phyloP scores from a whole-genome alignment of 2,329 filamentous ascomycete species.

The Alternaria sp. region DNA sequence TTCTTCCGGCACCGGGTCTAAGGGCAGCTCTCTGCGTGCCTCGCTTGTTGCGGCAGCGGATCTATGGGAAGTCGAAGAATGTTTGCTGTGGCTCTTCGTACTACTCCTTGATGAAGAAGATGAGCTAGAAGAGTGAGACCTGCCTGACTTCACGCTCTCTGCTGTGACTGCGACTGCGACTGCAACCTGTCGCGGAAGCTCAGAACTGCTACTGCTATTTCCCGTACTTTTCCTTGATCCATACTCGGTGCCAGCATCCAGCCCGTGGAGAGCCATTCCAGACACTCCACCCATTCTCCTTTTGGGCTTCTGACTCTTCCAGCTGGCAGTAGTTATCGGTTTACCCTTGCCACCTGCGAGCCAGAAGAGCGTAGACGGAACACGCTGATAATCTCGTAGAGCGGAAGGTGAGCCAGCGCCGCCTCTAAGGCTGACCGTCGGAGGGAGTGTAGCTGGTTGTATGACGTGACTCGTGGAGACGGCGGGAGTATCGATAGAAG shows the following conservation, averaged over 20 bases:
- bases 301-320: constrained; percentile 30
- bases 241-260: not conserved
- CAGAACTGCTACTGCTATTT: not conserved
- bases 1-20: not conserved
- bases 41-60: not conserved
- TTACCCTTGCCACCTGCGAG: constrained; percentile 31
- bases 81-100: not conserved
- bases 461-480: not conserved
- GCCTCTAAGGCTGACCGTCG: constrained; percentile 19
- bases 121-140: not conserved
- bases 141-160: not conserved
- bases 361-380: constrained; percentile 29
- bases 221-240: not conserved
- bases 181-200: not conserved
- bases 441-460: not conserved
- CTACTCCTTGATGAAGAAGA: not conserved
- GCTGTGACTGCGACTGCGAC: not conserved
- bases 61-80: not conserved
- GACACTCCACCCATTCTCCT: constrained; percentile 32
- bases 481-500: not conserved
- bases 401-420: constrained; percentile 14
- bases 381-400: constrained; percentile 5
- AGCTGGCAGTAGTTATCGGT: constrained; percentile 18
- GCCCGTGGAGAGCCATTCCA: constrained; percentile 32
- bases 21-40: not conserved